Evolutionary conservation across 768 basidiomycete genomes (phyloP).

Genomic region (Rhodotorula kratochvilovae): DNA sequence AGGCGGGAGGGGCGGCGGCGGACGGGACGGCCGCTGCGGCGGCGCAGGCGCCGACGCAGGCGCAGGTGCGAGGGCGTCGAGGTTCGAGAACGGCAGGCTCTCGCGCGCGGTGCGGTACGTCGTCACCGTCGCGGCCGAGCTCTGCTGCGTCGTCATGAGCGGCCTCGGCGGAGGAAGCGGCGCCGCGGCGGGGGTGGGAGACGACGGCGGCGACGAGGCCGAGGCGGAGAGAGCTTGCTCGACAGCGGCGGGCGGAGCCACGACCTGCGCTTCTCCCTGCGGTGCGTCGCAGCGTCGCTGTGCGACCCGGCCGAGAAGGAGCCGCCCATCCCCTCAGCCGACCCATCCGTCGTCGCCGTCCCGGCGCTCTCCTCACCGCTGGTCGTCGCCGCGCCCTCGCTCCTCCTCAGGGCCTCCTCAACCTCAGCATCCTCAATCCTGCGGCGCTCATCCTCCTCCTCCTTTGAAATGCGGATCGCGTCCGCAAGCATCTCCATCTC

Average conservation of each 20-base stretch:
- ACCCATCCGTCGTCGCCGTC: background rate
- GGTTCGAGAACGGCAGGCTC: constrained; percentile 22
- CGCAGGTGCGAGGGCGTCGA: background rate
- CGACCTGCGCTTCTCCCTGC: background rate
- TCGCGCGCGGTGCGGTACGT: constrained; percentile 22
- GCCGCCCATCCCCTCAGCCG: background rate
- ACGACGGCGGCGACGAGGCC: background rate
- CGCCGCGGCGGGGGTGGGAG: background rate
- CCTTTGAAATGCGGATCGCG: constrained; percentile 31
- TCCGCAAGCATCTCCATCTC: constrained; percentile 34
- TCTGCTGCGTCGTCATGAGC: background rate
- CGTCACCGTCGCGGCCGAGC: background rate
- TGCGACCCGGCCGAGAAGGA: background rate
- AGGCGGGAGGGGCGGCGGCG: background rate
- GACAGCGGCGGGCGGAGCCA: constrained; percentile 29
- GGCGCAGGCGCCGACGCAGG: background rate
- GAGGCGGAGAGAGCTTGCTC: constrained; percentile 2
- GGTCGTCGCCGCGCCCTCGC: background rate
- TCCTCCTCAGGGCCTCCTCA: constrained; percentile 4
- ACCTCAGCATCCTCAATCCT: constrained; percentile 11
- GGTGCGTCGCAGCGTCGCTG: background rate
- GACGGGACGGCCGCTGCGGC: background rate
- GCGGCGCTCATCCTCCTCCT: constrained; percentile 22
- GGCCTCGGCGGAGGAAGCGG: background rate
- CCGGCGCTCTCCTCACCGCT: background rate